These are phyloP conservation scores for Graphiopsis chlorocephala DNA, from an alignment of 2,329 filamentous ascomycete genomes.

Conservation along the genomic window DNA sequence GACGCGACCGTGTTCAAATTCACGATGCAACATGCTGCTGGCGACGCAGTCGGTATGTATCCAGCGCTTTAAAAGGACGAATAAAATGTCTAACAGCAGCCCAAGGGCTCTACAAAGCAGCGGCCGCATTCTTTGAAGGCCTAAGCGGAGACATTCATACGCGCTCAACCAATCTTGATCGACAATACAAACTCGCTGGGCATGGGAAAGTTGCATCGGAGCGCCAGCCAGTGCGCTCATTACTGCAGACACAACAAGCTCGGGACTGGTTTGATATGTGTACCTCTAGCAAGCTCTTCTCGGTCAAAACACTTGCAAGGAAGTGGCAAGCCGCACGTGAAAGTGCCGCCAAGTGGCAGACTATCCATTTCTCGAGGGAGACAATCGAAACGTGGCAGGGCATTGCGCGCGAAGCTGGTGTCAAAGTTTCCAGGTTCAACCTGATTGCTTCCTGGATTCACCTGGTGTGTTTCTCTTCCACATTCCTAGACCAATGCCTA, in stretches of 20 bases:
- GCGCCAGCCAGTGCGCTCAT: neutral
- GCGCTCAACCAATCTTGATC: neutral
- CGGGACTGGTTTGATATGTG: neutral
- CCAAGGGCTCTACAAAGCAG: neutral
- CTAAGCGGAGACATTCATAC: neutral
- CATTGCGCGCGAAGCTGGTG: neutral
- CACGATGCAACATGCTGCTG: conserved; percentile 4
- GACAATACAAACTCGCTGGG: neutral
- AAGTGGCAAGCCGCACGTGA: neutral
- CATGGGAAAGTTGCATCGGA: neutral
- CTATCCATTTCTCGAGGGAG: neutral
- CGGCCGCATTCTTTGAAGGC: neutral
- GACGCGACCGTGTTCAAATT: conserved; percentile 6
- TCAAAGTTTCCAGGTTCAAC: neutral
- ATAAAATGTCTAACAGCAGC: neutral
- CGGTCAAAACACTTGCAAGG: neutral
- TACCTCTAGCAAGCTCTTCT: neutral
- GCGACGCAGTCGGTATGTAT: neutral
- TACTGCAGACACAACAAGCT: neutral
- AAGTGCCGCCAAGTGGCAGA: neutral
- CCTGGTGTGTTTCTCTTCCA: neutral
- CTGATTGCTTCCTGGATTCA: neutral
- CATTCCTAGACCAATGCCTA: too few species aligned
- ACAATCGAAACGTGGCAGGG: neutral
- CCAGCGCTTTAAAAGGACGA: too few species aligned